These are phyloP conservation scores for Sporothrix brasiliensis DNA, from an alignment of 2,329 filamentous ascomycete genomes.

Conservation along the genomic window DNA sequence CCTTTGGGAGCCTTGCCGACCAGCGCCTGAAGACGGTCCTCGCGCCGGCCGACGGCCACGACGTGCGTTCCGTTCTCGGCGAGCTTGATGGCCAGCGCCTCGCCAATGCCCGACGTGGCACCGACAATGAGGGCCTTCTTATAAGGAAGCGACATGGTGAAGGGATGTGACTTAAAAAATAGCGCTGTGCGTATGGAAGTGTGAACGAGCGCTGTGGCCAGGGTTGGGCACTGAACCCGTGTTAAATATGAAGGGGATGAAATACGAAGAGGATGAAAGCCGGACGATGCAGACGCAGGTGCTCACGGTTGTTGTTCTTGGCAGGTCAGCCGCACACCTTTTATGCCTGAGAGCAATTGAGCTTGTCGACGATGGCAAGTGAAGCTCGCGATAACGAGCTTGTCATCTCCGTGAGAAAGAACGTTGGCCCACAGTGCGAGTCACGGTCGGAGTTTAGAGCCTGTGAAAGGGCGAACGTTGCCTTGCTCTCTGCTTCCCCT, in stretches of 20 bases:
- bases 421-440: not conserved
- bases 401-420: not conserved
- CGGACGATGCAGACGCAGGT: not conserved
- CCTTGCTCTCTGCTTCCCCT: not conserved
- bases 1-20: slow-evolving; percentile 36
- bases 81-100: slow-evolving; percentile 46
- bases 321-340: not conserved
- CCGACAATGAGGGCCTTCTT: slow-evolving; percentile 56
- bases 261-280: not conserved
- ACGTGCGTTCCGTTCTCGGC: slow-evolving; percentile 48
- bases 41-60: slow-evolving; percentile 52
- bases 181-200: not conserved
- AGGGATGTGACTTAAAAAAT: not conserved
- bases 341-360: not conserved
- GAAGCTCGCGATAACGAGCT: slow-evolving; percentile 14
- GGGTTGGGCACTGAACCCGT: not conserved
- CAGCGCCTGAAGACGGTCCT: slow-evolving; percentile 50
- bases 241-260: not conserved
- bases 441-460: slow-evolving; percentile 13
- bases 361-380: not conserved
- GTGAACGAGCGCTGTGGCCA: not conserved
- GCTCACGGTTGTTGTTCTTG: not conserved
- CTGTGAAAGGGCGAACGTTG: slow-evolving; percentile 10
- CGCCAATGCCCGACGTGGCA: slow-evolving; percentile 56
- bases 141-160: slow-evolving; percentile 42